These are phyloP conservation scores for Nephelium lappaceum DNA, from an alignment of 345 rosid species.

Conservation along the genomic window DNA sequence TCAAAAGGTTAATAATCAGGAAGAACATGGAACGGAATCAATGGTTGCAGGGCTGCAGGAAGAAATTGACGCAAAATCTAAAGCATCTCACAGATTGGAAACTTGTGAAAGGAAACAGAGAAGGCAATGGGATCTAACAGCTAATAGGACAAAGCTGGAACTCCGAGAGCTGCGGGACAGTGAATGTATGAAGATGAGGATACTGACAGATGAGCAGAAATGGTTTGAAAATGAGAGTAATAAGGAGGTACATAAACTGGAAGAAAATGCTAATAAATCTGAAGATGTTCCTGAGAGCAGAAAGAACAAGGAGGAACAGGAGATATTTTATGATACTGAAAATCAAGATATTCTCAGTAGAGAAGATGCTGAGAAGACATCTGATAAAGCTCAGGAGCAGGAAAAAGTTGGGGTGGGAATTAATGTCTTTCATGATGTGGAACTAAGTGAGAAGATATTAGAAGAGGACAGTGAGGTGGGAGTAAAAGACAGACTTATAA, in stretches of 20 bases:
- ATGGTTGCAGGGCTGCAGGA: constrained; percentile 29
- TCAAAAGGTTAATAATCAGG: constrained; percentile 31
- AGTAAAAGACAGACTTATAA: constrained; percentile 12
- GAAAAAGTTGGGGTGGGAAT: constrained; percentile 22
- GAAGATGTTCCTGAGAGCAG: constrained; percentile 26
- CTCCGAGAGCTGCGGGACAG: constrained; percentile 28
- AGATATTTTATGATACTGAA: constrained; percentile 24
- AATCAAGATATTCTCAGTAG: constrained; percentile 17
- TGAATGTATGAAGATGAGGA: constrained; percentile 20
- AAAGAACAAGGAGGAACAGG: constrained; percentile 28
- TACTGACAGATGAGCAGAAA: constrained; percentile 15
- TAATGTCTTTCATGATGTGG: constrained; percentile 21
- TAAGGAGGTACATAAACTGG: constrained; percentile 24
- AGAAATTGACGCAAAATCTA: constrained; percentile 21
- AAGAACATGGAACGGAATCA: constrained; percentile 36
- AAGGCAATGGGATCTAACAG: constrained; percentile 39
- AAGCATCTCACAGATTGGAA: constrained; percentile 25
- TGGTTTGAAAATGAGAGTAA: constrained; percentile 21
- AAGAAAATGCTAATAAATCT: constrained; percentile 25
- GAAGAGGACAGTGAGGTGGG: constrained; percentile 20
- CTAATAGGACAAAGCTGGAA: constrained; percentile 27
- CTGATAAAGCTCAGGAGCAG: constrained; percentile 19
- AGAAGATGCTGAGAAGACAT: constrained; percentile 18
- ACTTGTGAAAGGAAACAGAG: constrained; percentile 33
- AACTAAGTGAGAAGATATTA: constrained; percentile 19